phyloP scores from a whole-genome alignment of 768 basidiomycete genomes.

The Mycena alexandri region DNA sequence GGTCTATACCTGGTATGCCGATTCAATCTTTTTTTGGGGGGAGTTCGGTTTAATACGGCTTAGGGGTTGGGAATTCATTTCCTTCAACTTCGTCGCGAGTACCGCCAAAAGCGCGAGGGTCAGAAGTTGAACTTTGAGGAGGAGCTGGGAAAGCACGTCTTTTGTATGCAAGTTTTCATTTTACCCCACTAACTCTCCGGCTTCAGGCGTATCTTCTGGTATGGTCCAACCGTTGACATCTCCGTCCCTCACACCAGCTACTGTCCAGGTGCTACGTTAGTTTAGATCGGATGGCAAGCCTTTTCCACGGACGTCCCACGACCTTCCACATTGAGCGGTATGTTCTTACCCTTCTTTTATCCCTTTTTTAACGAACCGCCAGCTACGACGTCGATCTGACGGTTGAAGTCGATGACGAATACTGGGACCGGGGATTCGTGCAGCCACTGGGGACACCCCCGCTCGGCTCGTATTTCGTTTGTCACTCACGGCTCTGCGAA shows the following conservation, averaged over 20 bases:
- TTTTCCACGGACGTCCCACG: conserved; percentile 72
- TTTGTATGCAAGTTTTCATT: too few species aligned
- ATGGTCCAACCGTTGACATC: not conserved
- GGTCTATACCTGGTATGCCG: conserved; percentile 61
- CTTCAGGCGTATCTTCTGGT: conserved; percentile 56
- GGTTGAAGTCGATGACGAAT: conserved; percentile 66
- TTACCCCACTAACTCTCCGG: too few species aligned
- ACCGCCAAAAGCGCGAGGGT: conserved; percentile 57
- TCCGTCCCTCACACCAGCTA: not conserved
- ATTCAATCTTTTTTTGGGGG: not conserved
- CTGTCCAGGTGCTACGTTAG: conserved; percentile 45
- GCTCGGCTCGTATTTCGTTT: conserved; percentile 63
- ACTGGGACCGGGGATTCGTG: conserved; percentile 63
- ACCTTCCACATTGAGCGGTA: conserved; percentile 80
- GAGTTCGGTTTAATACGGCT: not conserved
- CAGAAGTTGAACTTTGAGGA: conserved; percentile 59
- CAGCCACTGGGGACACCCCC: conserved; percentile 74
- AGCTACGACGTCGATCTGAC: conserved; percentile 77
- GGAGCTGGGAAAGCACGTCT: conserved; percentile 70
- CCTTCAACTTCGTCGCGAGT: conserved; percentile 72
- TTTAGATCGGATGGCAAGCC: conserved; percentile 50
- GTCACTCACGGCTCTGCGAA: conserved; percentile 58
- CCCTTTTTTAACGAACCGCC: conserved; percentile 14
- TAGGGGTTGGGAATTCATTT: conserved; percentile 69
- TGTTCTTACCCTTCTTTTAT: conserved; percentile 39